Base-by-base conservation (phyloP, 2,329 filamentous ascomycete genomes). In the Pseudogymnoascus sp. region DNA sequence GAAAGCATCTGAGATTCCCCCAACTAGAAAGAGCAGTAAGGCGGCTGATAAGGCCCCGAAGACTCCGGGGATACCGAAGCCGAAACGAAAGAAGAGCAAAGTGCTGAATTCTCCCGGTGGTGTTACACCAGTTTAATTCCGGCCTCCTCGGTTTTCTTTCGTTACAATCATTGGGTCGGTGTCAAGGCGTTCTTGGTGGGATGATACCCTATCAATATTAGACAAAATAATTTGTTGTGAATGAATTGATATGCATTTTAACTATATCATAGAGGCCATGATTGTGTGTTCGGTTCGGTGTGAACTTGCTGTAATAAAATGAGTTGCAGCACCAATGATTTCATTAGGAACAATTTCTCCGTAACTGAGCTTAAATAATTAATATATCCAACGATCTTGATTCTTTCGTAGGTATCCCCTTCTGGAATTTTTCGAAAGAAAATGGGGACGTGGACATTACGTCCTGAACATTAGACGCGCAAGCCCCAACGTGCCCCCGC, bases 1-100 rank as follows among this genome's bases (percentile, higher is more conserved):
- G 19, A 62, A 71, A 60, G 70, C 69, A 58, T 68, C 67, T n/a
- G 69, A 72, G 59, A 62, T 71, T 22, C 64, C 65, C 4, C 63
- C 68, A 14, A 65, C 60, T 25, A 72, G 66, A 63, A 73, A 73
- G 61, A 66, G 64, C 9, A 68, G 59, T 33, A 72, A 70, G 42
- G 35, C 28, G 11, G 65, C 60, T 7, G 69, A 71, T 22, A 73
- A 72, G 61, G 72, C 68, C 58, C 70, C 71, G 3, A 72, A 67
- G 61, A 71, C 71, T 42, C 69, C 75, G 5, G 69, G 71, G 14
- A 63, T 67, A 19, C 69, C 71, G 3, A 77, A 75, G 61, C 66
- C 68, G 9, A 77, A 74, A 64, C 68, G 75, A 25, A 75, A 70
- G 67, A 77, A 76, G 69, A 76, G 72, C 60, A 76, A 70, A 38